A percentile compares a stretch with the other conserved stretches of the same genome.
Conservation (phyloP, 164 flowering plant species). For the Malania oleifera region DNA sequence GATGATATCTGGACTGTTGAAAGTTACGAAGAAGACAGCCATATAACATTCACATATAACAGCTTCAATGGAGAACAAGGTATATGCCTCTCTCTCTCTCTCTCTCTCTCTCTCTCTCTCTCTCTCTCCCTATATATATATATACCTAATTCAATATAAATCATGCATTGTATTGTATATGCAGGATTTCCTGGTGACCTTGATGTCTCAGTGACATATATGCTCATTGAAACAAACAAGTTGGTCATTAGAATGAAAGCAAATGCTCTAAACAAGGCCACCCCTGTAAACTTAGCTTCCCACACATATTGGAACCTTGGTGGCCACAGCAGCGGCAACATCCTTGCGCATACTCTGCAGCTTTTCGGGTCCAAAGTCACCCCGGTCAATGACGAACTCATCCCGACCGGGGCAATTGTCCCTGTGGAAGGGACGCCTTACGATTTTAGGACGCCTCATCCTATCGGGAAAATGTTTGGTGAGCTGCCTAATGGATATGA, state of each 20-base stretch:
- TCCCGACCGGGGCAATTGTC: slow-evolving; percentile 69
- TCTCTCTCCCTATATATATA: too few species aligned
- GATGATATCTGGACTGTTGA: slow-evolving; percentile 42
- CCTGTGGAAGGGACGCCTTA: slow-evolving; percentile 63
- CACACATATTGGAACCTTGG: slow-evolving; percentile 34
- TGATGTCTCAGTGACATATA: slow-evolving; percentile 25
- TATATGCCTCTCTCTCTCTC: background rate
- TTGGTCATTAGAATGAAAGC: slow-evolving; percentile 31
- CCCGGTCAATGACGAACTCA: slow-evolving; percentile 49
- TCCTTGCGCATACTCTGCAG: slow-evolving; percentile 20
- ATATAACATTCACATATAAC: slow-evolving; percentile 32
- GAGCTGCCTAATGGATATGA: slow-evolving; percentile 38
- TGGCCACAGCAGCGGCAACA: slow-evolving; percentile 21
- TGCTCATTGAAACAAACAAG: slow-evolving; percentile 21
- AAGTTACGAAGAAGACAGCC: slow-evolving; percentile 17
- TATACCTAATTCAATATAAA: too few species aligned
- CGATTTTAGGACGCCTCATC: slow-evolving; percentile 46
- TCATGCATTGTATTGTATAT: background rate
- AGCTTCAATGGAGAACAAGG: slow-evolving; percentile 58
- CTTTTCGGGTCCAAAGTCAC: slow-evolving; percentile 51
- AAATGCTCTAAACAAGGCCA: slow-evolving; percentile 24
- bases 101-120: too few species aligned
- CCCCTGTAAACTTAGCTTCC: slow-evolving; percentile 32
- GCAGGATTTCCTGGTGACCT: slow-evolving; percentile 30
- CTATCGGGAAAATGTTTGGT: slow-evolving; percentile 42